These are phyloP conservation scores for Paramecium octaurelia DNA, from an alignment of 73 alveolate species.

Conservation along the genomic window DNA sequence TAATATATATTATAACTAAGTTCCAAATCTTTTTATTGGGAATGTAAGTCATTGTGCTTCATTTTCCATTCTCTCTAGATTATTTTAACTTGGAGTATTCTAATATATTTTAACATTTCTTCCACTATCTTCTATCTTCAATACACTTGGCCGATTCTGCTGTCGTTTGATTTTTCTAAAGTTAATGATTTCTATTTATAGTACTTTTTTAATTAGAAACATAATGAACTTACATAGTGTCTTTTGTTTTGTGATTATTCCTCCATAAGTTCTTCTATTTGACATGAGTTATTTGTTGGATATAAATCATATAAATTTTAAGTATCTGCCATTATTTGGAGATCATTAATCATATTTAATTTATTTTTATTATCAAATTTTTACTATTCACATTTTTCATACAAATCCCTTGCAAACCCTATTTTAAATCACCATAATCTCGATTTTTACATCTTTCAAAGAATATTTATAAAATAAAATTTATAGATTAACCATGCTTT, in stretches of 20 bases:
- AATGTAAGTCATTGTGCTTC: not conserved
- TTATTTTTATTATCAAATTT: not conserved
- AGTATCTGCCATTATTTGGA: not conserved
- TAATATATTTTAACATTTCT: not conserved
- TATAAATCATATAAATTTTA: not conserved
- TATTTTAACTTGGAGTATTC: not conserved
- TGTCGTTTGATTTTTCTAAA: not conserved
- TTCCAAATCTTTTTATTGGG: not conserved
- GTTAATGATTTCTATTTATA: not conserved
- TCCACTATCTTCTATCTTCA: constrained; percentile 3
- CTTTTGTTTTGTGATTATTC: not conserved
- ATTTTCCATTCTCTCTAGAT: not conserved
- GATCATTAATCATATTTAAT: not conserved
- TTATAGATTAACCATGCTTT: not conserved
- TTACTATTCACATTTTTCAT: not conserved
- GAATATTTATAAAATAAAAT: too few species aligned
- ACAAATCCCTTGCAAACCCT: not conserved
- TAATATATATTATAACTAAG: not conserved
- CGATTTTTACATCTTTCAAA: not conserved
- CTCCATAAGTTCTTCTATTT: not conserved
- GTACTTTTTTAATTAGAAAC: constrained; percentile 24
- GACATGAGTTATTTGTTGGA: not conserved
- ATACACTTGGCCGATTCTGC: not conserved
- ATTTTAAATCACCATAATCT: not conserved
- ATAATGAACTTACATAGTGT: not conserved